Base-by-base conservation (phyloP, 495 filamentous ascomycete genomes). In the Aspergillus ellipticus region DNA sequence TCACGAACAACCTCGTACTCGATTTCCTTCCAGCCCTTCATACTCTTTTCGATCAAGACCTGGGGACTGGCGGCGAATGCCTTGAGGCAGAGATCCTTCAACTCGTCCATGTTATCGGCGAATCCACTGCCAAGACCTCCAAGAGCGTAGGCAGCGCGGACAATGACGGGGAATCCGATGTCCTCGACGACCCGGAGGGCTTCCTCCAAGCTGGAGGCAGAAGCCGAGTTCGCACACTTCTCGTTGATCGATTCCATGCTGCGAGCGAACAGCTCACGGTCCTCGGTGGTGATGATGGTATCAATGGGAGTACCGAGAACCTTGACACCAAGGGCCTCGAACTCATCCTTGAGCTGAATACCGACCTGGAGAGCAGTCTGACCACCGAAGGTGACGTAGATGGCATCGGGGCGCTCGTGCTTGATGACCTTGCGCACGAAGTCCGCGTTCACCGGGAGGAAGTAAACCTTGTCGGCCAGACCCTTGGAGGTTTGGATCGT, bases 21-120 rank as follows among this genome's bases (percentile, higher is more conserved):
- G 52, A 97, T 92, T 70, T 98, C 94, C 73, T 98, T 98, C 94
- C 94, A 98, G 45, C 94, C 94, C 73, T 98, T 98, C 94, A 98
- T 98, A 74, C 90, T 96, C 69, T 88, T 84, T 75, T 98, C 94
- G 57, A 98, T 92, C 29, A 98, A 78, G 5, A 98, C 90, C 74
- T 98, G 94, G 2, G 94, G 94, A 64, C 92, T 96, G 52, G 89
- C 94, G 11, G 94, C 91, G 61, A 98, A 88, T 19, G 94, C 93
- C 69, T 93, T 95, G 65, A 88, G 86, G 77, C 94, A 98, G n/a
- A 97, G 84, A 3, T 94, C 89, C 51, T 89, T 74, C 43, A 98
- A 76, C 69, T 97, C 82, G n/a, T 81, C 72, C 72, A 95, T 88
- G 71, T 96, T 84, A 46, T 97, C 86, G 15, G 94, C 94, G 69